A percentile compares a stretch with the other conserved stretches of the same genome.
phyloP scores from a whole-genome alignment of 1,284 basidiomycete species.

The Ceratobasidium sp. region DNA sequence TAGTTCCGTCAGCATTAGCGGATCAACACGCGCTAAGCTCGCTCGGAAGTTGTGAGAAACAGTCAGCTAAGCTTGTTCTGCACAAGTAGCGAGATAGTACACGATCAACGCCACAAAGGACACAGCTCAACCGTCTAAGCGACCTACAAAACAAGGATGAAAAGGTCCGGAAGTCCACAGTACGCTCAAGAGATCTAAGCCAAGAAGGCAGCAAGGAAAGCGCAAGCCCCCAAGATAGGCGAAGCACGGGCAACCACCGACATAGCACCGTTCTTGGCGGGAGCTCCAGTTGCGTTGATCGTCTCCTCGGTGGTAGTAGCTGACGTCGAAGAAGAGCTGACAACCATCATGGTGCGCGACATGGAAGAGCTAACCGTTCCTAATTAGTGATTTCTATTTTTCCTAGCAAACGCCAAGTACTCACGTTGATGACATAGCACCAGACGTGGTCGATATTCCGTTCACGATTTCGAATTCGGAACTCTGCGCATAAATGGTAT shows the following conservation, averaged over 20 bases:
- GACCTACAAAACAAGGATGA: neutral
- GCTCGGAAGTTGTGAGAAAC: neutral
- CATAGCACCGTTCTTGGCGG: slow-evolving; percentile 20
- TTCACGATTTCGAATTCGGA: slow-evolving; percentile 41
- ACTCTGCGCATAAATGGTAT: slow-evolving; percentile 45
- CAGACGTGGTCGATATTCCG: slow-evolving; percentile 20
- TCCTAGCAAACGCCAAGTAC: neutral
- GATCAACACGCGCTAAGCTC: neutral
- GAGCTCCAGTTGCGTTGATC: neutral
- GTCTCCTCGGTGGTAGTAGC: slow-evolving; percentile 5
- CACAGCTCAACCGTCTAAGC: neutral
- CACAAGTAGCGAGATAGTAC: slow-evolving; percentile 7
- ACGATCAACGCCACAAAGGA: slow-evolving; percentile 12
- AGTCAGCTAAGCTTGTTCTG: neutral
- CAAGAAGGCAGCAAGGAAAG: slow-evolving; percentile 17
- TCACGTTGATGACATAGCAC: slow-evolving; percentile 8
- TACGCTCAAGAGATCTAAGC: slow-evolving; percentile 13
- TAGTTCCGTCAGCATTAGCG: neutral
- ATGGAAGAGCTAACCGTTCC: slow-evolving; percentile 1
- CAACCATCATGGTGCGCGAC: neutral
- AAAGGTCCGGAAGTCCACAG: neutral
- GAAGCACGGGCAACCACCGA: slow-evolving; percentile 37
- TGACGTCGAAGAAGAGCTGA: neutral
- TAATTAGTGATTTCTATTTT: neutral
- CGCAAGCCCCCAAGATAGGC: slow-evolving; percentile 14